Base-by-base conservation (phyloP, 352 stramenopile genomes). In the Globisporangium emineosum region DNA sequence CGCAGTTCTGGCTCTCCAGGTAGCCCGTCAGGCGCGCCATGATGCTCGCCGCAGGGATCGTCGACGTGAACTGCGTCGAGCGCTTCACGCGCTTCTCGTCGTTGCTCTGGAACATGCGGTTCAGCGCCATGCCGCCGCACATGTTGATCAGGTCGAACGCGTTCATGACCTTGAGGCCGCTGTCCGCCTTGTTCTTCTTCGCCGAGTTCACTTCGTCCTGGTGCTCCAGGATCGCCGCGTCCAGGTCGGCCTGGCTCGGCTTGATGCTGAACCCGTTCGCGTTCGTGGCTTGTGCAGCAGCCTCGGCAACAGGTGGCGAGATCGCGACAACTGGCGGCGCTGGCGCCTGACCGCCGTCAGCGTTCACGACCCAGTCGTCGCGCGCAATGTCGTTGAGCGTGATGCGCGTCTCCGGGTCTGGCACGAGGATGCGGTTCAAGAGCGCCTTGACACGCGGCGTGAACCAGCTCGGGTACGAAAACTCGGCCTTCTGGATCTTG, bases 401-500 rank as follows among this genome's bases (percentile, higher is more conserved):
- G 29, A 94, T 73, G 58, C 94, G 90, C 58, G 89, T 86, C 53
- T 86, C 77, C 63, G 94, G 95, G 65, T 99, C 95, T 19, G 92
- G 82, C 12, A 98, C 87, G 32, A 99, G 80, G 62, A 99, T 98
- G 60, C 79, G 83, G 73, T 96, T 90, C 33, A 98, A 75, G 10
- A 98, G 74, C 53, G 81, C 80, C 72, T 96, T 94, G 37, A 97
- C 86, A 33, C 90, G 83, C 33, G 79, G 78, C 29, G 84, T 93
- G 72, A 98, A 97, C 89, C 89, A 98, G 61, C 76, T 88, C 59
- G 97, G 96, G 76, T 98, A 98, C 66, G 88, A 94, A 65, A 97
- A 98, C 65, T 98, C 91, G 35, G 91, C 97, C 63, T 92, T 96
- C 68, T 98, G 93, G 70, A 99, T 99, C 77, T 98, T 98, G 57